Evolutionary conservation across 257 asterid genomes (phyloP).

Genomic region (Petunia secreta): DNA sequence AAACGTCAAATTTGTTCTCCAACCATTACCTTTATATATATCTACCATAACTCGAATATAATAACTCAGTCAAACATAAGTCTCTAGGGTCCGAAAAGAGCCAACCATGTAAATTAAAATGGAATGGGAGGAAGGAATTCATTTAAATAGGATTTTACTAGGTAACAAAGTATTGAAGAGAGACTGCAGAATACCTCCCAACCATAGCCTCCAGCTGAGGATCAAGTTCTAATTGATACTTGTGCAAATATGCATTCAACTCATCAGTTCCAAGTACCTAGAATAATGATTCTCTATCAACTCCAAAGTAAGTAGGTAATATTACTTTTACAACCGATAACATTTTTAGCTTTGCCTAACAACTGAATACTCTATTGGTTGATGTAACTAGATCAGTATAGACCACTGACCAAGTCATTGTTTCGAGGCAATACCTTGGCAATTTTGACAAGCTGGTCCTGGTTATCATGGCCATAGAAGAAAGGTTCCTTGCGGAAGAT

Average conservation of each 20-base stretch:
- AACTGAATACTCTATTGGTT: background rate
- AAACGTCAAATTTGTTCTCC: background rate
- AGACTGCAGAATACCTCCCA: conserved; percentile 38
- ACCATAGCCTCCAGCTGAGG: conserved; percentile 49
- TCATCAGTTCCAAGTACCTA: conserved; percentile 53
- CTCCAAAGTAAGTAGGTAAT: background rate
- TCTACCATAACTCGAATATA: background rate
- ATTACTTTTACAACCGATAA: background rate
- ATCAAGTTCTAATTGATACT: conserved; percentile 42
- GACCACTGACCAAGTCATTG: background rate
- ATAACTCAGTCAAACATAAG: background rate
- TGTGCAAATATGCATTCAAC: conserved; percentile 45
- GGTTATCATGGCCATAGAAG: conserved; percentile 35
- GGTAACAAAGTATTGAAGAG: background rate
- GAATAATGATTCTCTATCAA: conserved; percentile 17
- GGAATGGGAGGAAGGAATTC: background rate
- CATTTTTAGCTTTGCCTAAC: background rate
- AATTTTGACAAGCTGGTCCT: conserved; percentile 33
- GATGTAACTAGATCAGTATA: background rate
- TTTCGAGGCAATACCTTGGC: conserved; percentile 27
- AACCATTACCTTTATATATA: background rate
- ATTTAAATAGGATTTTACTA: background rate
- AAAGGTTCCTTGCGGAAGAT: conserved; percentile 35
- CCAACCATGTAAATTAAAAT: background rate
- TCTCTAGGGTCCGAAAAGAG: background rate